Evolutionary conservation across 371 early-diverging fungal genomes (phyloP).

Genomic region (Synchytrium microbalum): DNA sequence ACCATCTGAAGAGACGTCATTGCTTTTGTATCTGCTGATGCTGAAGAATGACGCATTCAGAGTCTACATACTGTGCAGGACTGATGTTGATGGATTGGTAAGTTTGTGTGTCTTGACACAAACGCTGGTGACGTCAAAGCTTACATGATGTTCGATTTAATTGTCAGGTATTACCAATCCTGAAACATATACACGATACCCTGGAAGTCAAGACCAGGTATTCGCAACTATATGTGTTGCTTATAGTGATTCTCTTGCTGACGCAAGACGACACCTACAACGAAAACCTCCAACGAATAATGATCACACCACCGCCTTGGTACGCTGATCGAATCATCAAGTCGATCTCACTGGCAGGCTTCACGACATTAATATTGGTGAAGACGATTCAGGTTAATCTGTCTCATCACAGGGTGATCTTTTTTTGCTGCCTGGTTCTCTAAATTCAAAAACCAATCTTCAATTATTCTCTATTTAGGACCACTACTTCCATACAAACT

Average conservation of each 20-base stretch:
- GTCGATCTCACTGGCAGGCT: conserved; percentile 57
- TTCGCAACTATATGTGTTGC: conserved; percentile 57
- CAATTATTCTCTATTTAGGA: conserved; percentile 32
- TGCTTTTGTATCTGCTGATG: conserved; percentile 60
- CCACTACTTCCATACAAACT: conserved; percentile 59
- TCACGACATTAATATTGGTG: conserved; percentile 54
- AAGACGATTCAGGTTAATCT: conserved; percentile 60
- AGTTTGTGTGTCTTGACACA: conserved; percentile 9
- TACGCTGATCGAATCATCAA: conserved; percentile 63
- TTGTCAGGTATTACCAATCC: conserved; percentile 55
- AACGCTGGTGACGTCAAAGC: background rate
- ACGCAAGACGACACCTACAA: conserved; percentile 67
- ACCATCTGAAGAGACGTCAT: conserved; percentile 54
- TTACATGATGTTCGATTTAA: too few relatives aligned
- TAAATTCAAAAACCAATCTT: background rate
- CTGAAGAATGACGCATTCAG: conserved; percentile 61
- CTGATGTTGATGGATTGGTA: conserved; percentile 66
- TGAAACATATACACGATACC: conserved; percentile 59
- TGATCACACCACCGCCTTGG: conserved; percentile 56
- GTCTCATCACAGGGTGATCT: conserved; percentile 52
- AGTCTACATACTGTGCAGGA: conserved; percentile 63
- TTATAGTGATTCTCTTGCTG: conserved; percentile 55
- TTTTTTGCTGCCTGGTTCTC: background rate
- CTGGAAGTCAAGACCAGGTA: conserved; percentile 54
- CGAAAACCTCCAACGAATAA: conserved; percentile 62